These are phyloP conservation scores for Rhodotorula paludigena DNA, from an alignment of 768 basidiomycete genomes.

Conservation along the genomic window DNA sequence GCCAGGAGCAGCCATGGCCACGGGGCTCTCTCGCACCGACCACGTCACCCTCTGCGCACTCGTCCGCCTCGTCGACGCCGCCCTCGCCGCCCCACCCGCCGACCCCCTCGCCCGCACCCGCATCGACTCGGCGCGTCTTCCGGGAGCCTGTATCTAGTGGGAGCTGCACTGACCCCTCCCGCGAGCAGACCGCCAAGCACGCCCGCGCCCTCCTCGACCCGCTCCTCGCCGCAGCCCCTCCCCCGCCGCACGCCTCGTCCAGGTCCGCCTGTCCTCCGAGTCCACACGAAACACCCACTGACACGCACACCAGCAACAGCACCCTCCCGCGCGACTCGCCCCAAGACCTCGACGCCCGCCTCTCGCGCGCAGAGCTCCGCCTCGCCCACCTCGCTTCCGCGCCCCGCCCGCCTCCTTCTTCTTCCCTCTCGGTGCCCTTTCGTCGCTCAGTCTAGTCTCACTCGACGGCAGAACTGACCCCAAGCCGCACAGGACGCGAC, in stretches of 20 bases:
- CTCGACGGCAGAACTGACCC: background rate
- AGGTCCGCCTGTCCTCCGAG: background rate
- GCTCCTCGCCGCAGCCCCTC: background rate
- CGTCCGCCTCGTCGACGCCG: background rate
- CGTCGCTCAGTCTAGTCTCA: background rate
- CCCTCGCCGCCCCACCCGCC: background rate
- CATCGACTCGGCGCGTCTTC: constrained; percentile 3
- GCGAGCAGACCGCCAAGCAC: constrained; percentile 13
- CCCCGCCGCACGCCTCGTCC: background rate
- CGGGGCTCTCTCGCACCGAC: background rate
- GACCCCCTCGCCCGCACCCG: constrained; percentile 6
- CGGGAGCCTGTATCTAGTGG: background rate
- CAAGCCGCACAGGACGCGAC: background rate
- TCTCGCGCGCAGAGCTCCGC: background rate
- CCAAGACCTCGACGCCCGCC: constrained; percentile 5
- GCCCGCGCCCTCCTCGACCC: constrained; percentile 11
- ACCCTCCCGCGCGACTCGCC: background rate
- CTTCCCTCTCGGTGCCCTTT: background rate
- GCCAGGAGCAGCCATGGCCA: background rate
- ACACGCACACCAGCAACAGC: background rate
- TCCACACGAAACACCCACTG: background rate
- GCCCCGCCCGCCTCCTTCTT: background rate
- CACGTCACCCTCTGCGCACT: constrained; percentile 4
- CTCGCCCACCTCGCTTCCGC: background rate
- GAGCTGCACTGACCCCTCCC: too few species aligned